A percentile compares a stretch with the other conserved stretches of the same genome.
Evolutionary conservation across 805 yeast genomes (phyloP).

Genomic region (Peterozyma xylosa): DNA sequence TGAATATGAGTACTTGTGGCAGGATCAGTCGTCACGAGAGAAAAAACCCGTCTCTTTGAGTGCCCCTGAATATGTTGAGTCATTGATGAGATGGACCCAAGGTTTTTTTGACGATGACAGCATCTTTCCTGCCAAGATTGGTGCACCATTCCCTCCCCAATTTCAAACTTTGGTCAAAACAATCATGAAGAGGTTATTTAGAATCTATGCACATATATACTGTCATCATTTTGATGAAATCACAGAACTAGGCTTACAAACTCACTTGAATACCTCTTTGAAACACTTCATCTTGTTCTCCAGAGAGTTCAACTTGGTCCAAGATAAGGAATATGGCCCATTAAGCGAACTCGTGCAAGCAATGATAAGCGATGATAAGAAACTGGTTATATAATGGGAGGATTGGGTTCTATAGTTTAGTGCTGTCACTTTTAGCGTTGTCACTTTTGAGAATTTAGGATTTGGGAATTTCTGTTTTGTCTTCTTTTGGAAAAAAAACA

Average conservation of each 20-base stretch:
- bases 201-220: slow-evolving; percentile 95
- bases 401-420: no score
- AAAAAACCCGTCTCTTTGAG: slow-evolving; percentile 78
- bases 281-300: slow-evolving; percentile 89
- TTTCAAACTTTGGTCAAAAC: slow-evolving; percentile 76
- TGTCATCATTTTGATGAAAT: slow-evolving; percentile 97
- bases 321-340: slow-evolving; percentile 85
- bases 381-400: neutral
- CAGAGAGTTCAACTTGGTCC: slow-evolving; percentile 73
- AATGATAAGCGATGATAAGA: slow-evolving; percentile 38
- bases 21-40: slow-evolving; percentile 54
- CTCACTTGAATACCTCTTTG: slow-evolving; percentile 87
- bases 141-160: slow-evolving; percentile 86
- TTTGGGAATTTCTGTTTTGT: no score
- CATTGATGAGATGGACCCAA: slow-evolving; percentile 93
- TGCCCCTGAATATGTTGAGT: slow-evolving; percentile 94
- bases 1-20: slow-evolving; percentile 97
- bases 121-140: slow-evolving; percentile 82
- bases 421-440: no score
- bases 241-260: slow-evolving; percentile 84
- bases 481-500: no score
- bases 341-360: slow-evolving; percentile 72
- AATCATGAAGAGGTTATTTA: slow-evolving; percentile 81
- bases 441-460: no score
- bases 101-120: slow-evolving; percentile 85